A percentile compares a stretch with the other conserved stretches of the same genome.
Conservation (phyloP, 495 filamentous ascomycete species). For the Penicillium subrubescens region DNA sequence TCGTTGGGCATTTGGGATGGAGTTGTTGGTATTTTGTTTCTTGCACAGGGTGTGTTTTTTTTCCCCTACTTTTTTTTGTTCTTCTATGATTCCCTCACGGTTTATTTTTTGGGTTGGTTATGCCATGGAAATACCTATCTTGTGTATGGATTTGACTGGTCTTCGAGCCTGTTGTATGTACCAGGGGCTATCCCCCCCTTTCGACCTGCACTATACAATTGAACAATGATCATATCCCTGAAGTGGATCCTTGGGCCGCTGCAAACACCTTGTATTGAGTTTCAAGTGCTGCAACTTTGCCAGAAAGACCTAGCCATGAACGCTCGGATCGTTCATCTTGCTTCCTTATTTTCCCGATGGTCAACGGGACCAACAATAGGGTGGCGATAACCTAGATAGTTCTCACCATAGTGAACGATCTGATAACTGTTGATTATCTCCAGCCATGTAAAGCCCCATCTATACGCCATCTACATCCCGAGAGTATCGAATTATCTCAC, state of each 20-base stretch:
- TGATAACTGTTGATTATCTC: not conserved
- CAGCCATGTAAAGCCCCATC: not conserved
- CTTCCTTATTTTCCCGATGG: constrained; percentile 26
- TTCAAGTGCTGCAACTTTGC: constrained; percentile 16
- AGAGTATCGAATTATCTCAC: not conserved
- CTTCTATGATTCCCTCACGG: constrained; percentile 31
- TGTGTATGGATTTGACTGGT: constrained; percentile 13
- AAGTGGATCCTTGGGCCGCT: constrained; percentile 18
- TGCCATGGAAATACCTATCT: constrained; percentile 4
- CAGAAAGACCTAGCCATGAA: constrained; percentile 17
- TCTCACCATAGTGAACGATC: not conserved
- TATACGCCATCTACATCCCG: not conserved
- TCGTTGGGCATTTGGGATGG: constrained; percentile 10
- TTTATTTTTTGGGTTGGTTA: constrained; percentile 14
- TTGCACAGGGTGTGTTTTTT: constrained; percentile 5
- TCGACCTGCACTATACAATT: constrained; percentile 8
- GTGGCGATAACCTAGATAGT: constrained; percentile 9
- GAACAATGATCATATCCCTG: constrained; percentile 9
- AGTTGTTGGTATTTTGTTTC: constrained; percentile 20
- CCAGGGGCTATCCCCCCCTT: not conserved
- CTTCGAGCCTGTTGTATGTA: constrained; percentile 7
- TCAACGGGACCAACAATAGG: not conserved
- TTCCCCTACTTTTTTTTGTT: constrained; percentile 19
- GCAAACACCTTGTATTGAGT: constrained; percentile 14
- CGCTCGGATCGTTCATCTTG: constrained; percentile 9